Percentiles rank a stretch among this genome's conserved stretches.
Evolutionary conservation across 306 rosid genomes (phyloP).

Genomic region (Medicago arabica): DNA sequence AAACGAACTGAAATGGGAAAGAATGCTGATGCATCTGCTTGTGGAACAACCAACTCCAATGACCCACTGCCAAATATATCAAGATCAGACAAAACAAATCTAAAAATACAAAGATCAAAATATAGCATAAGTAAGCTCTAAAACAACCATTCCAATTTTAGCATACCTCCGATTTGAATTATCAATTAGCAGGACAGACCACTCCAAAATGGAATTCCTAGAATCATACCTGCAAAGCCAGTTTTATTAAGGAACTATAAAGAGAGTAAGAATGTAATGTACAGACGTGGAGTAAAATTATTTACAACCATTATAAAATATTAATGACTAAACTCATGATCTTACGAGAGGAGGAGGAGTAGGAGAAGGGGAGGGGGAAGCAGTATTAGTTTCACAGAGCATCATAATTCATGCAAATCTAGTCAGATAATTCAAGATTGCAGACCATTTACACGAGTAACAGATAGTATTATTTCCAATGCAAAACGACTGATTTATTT

Average conservation of each 20-base stretch:
- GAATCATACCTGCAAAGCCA: constrained; percentile 71
- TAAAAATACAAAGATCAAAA: constrained; percentile 14
- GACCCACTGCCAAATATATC: constrained; percentile 74
- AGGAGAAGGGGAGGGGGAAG: not conserved
- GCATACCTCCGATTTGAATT: constrained; percentile 87
- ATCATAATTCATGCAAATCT: constrained; percentile 18
- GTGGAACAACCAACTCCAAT: constrained; percentile 94
- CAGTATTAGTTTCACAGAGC: constrained; percentile 1
- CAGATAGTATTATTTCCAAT: not conserved
- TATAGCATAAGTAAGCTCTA: constrained; percentile 7
- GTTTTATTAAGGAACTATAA: constrained; percentile 9
- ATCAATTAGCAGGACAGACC: constrained; percentile 91
- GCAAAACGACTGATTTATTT: constrained; percentile 4
- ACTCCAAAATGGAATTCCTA: constrained; percentile 85
- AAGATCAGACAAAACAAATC: constrained; percentile 38
- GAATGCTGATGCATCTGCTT: constrained; percentile 80
- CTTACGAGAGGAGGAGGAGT: not conserved
- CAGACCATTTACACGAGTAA: not conserved
- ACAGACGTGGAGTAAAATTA: constrained; percentile 4
- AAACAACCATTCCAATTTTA: constrained; percentile 16
- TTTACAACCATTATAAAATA: constrained; percentile 22
- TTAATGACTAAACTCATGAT: not conserved
- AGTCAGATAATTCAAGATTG: not conserved
- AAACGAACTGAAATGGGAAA: constrained; percentile 88
- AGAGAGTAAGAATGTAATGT: constrained; percentile 11